Conservation (phyloP, 1,284 basidiomycete genomes). For the Mycena citricolor region DNA sequence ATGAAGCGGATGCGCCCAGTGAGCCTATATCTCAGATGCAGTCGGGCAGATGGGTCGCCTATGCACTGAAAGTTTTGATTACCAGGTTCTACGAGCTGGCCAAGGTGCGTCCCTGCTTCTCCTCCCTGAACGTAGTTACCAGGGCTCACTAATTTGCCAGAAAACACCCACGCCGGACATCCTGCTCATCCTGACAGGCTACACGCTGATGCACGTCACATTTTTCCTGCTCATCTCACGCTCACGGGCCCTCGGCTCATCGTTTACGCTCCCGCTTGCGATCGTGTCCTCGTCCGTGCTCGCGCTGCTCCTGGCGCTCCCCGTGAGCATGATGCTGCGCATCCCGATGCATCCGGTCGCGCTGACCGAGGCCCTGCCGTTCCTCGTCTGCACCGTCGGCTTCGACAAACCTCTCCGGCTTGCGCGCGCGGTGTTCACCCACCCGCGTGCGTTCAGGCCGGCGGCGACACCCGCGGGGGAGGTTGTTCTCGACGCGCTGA, state of each 20-base stretch:
- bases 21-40: constrained; percentile 65
- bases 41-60: constrained; percentile 83
- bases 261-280: constrained; percentile 86
- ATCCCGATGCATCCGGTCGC: constrained; percentile 93
- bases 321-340: constrained; percentile 79
- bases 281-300: constrained; percentile 86
- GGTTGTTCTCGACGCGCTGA: constrained; percentile 81
- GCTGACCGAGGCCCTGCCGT: constrained; percentile 93
- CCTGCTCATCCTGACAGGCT: constrained; percentile 92
- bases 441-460: constrained; percentile 53
- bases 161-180: constrained; percentile 97
- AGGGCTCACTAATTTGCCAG: constrained; percentile 33
- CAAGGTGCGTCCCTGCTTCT: constrained; percentile 52
- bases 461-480: constrained; percentile 21
- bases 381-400: constrained; percentile 96
- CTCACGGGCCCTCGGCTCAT: constrained; percentile 83
- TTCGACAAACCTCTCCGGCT: constrained; percentile 97
- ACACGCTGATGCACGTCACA: constrained; percentile 94
- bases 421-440: constrained; percentile 86
- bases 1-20: constrained; percentile 33
- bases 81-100: constrained; percentile 86
- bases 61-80: constrained; percentile 79
- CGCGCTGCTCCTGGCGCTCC: constrained; percentile 85
- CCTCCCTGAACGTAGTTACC: neutral
- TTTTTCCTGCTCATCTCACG: constrained; percentile 90